Evolutionary conservation across 2,329 filamentous ascomycete species (phyloP).

Genomic region (Neofusicoccum sp.): DNA sequence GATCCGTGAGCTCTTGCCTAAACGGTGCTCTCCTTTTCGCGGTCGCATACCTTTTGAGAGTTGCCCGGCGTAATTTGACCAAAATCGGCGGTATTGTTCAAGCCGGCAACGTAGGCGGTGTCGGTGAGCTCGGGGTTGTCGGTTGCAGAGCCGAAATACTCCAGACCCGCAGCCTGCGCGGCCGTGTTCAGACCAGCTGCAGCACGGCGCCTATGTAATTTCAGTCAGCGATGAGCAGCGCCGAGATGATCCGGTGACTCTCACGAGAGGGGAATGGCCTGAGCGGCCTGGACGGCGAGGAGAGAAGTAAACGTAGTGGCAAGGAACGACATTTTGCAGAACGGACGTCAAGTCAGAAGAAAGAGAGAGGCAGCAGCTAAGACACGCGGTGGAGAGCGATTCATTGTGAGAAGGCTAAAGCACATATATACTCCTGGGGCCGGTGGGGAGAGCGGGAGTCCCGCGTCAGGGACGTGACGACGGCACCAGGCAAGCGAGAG

Average conservation of each 20-base stretch:
- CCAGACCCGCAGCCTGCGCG: slow-evolving; percentile 29
- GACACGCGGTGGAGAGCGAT: slow-evolving; percentile 1
- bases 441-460: slow-evolving; percentile 11
- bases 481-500: slow-evolving; percentile 6
- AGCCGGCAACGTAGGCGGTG: slow-evolving; percentile 24
- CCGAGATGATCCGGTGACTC: background rate
- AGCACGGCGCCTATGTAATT: slow-evolving; percentile 20
- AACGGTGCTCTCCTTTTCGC: background rate
- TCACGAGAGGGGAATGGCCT: slow-evolving; percentile 23
- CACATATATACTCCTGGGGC: slow-evolving; percentile 13
- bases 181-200: slow-evolving; percentile 30
- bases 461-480: background rate
- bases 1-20: background rate
- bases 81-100: slow-evolving; percentile 32
- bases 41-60: slow-evolving; percentile 27
- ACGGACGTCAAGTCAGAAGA: slow-evolving; percentile 5
- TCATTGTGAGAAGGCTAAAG: background rate
- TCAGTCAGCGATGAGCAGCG: background rate
- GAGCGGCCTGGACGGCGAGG: slow-evolving; percentile 25
- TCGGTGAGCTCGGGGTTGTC: slow-evolving; percentile 31
- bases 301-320: slow-evolving; percentile 24
- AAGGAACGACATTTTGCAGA: slow-evolving; percentile 19
- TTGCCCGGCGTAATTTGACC: slow-evolving; percentile 32
- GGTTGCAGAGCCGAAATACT: slow-evolving; percentile 33
- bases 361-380: slow-evolving; percentile 2